Evolutionary conservation across 2,329 filamentous ascomycete species (phyloP), one percentile per base, ranked within the genome.

Genomic region (Ophiostoma pallidulum): DNA sequence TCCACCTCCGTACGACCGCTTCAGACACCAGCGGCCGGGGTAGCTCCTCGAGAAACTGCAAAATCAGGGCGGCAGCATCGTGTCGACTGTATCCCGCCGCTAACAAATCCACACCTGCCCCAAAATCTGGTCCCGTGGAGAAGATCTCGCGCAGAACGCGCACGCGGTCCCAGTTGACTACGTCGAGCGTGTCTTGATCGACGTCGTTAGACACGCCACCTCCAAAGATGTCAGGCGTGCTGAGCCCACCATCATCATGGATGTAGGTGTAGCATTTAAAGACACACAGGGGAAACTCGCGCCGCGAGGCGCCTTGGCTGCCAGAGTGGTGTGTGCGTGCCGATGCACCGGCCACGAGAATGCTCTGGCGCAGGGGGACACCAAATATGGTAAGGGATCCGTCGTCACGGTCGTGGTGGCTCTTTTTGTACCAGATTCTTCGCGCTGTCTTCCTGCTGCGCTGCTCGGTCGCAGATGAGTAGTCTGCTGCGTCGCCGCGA

Each of bases 281-380:
- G 40, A 71, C 57, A 53, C 65, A 67, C 14, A 70, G 56, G 5
- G 68, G 68, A 49, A 70, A 70, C 9, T 65, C 64, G 22, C 65
- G 62, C 33, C 45, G 35, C 28, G 62, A 59, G 14, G 64, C 63
- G 4, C 62, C 62, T 2, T 57, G 59, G 16, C 60, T 59, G 37
- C 58, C 58, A 51, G 59, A 14, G 55, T 70, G 67, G 45, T 64
- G 62, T 0, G 65, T 66, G 49, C 64, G 62, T 7, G 66, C 66
- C 2, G 62, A 56, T 4, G 66, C 63, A 36, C 63, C 62, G 20
- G 67, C 66, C 8, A 68, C 55, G 29, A 60, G 56, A 57, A 71
- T 67, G 52, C 63, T 66, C 54, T 63, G 64, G 48, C 61, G 57
- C 6, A 70, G 57, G 1, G 66, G 59, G 4, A 67, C 65, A 26